A percentile compares a stretch with the other conserved stretches of the same genome.
These are phyloP conservation scores for Vigna reflexopilosa DNA, from an alignment of 306 rosid genomes.

Conservation along the genomic window DNA sequence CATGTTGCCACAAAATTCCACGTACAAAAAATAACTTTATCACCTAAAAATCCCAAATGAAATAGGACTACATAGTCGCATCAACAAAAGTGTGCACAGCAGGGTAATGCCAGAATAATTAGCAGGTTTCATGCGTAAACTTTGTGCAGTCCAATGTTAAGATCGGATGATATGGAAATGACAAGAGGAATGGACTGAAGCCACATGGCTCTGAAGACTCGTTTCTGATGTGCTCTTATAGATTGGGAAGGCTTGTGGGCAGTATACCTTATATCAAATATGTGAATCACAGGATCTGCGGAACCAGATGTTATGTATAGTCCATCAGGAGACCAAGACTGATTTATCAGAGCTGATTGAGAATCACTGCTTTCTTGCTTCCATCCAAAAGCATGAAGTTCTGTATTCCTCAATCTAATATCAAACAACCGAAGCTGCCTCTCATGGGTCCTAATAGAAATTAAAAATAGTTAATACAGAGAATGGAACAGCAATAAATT, in stretches of 20 bases:
- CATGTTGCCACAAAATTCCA: constrained; percentile 36
- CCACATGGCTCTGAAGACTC: constrained; percentile 94
- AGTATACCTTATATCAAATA: constrained; percentile 86
- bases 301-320: constrained; percentile 85
- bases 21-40: not conserved
- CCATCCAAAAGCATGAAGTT: constrained; percentile 96
- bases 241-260: constrained; percentile 82
- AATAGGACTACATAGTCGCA: not conserved
- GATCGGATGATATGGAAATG: constrained; percentile 92
- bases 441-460: constrained; percentile 70
- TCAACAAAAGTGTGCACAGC: constrained; percentile 27
- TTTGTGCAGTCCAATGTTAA: constrained; percentile 86
- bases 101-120: not conserved
- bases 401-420: constrained; percentile 79
- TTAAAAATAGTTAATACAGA: constrained; percentile 15
- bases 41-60: constrained; percentile 4
- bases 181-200: constrained; percentile 82
- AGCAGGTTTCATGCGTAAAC: constrained; percentile 42
- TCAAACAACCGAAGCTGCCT: constrained; percentile 93
- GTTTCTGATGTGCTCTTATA: constrained; percentile 86
- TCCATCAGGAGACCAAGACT: constrained; percentile 99
- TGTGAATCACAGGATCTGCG: constrained; percentile 88
- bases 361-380: constrained; percentile 98
- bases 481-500: not conserved
- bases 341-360: constrained; percentile 95